Base-by-base conservation (phyloP, 768 basidiomycete species). In the Russula sp. region DNA sequence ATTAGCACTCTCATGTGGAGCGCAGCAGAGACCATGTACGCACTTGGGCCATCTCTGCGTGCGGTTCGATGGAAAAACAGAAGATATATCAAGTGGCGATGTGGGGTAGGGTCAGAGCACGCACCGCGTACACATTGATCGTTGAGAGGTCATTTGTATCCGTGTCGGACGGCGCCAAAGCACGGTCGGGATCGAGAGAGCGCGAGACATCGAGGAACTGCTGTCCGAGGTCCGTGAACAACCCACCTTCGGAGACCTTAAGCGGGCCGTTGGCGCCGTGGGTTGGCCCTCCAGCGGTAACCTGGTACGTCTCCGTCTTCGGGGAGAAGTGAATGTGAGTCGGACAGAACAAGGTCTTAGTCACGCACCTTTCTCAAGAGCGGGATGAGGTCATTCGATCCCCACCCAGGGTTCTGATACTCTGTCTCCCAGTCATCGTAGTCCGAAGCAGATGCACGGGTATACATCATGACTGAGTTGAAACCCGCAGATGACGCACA, bases 361-460 rank as follows among this genome's bases (percentile, higher is more conserved):
- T n/a, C n/a, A 55, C 56, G 8, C 60, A 82, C 87, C 78, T 86
- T 86, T 65, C 75, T 80, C 35, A 85, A 65, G 14, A 86, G 72
- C 0, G 86, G 85, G 35, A 87, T 79, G 5, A 88, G 68, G 32
- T 82, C 75, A 53, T 77, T 74, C 0, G 82, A 81, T 6, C 84
- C 76, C 87, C 87, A 88, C 1, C 85, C 86, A 1, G 78, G 71
- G 68, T 87, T 86, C 4, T 75, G 76, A 31, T 81, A 71, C 2
- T 75, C 70, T 2, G 48, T 65, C 65, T 81, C 79, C 86, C 86
- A 87, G 55, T 82, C 82, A 65, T 88, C 83, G 53, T 82, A 86
- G 68, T 88, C 87, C 0, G 84, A 86, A 1, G 83, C 80, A 8
- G 82, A 72, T 13, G 83, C 80, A 27, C 86, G 79, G 0, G 79